Percentiles rank a stretch among this genome's conserved stretches.
These are phyloP conservation scores for Phytophthora syringae DNA, from an alignment of 352 stramenopile genomes.

Conservation along the genomic window DNA sequence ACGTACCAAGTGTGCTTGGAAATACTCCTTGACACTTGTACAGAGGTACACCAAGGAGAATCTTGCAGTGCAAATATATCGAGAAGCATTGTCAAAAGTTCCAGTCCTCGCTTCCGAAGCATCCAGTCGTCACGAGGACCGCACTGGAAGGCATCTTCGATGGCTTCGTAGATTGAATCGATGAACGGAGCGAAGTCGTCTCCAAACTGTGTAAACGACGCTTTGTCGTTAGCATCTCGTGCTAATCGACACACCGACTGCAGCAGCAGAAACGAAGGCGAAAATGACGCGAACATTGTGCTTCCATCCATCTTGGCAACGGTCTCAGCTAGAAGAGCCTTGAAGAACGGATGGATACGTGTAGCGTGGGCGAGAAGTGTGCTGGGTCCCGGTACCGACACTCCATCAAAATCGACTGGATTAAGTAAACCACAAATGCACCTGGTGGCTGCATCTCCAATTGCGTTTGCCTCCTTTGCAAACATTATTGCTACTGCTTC, in stretches of 20 bases:
- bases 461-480: constrained; percentile 45
- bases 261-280: constrained; percentile 54
- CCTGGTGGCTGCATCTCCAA: constrained; percentile 54
- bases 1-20: constrained; percentile 42
- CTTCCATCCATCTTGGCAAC: too few species aligned
- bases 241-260: constrained; percentile 43
- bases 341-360: constrained; percentile 47
- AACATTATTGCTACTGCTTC: constrained; percentile 47
- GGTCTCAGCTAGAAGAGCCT: constrained; percentile 38
- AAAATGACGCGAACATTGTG: constrained; percentile 50
- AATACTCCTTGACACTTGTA: constrained; percentile 30
- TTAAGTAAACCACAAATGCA: constrained; percentile 55
- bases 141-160: constrained; percentile 66
- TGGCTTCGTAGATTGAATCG: constrained; percentile 54
- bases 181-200: constrained; percentile 48
- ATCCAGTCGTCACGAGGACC: constrained; percentile 60
- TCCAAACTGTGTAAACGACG: constrained; percentile 27
- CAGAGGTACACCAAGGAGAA: constrained; percentile 13
- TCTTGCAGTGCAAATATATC: constrained; percentile 50
- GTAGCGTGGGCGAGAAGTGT: constrained; percentile 39
- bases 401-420: constrained; percentile 64
- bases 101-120: constrained; percentile 56
- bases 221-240: constrained; percentile 36
- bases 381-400: constrained; percentile 34
- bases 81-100: constrained; percentile 57